phyloP scores from a whole-genome alignment of 257 asterid species.

The Gentiana dahurica region DNA sequence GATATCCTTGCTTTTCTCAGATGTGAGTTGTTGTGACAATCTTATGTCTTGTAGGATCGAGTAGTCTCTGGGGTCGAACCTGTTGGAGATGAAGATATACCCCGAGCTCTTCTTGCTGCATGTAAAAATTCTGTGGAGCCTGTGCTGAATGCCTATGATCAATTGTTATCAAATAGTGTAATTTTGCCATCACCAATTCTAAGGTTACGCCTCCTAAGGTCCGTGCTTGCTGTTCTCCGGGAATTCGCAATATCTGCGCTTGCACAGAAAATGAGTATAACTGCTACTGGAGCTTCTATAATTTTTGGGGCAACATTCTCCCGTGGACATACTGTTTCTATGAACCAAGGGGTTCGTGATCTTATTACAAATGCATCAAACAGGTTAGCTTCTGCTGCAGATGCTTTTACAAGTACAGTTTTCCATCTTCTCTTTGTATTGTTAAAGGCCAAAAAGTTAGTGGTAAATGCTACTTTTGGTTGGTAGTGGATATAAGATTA shows the following conservation, averaged over 20 bases:
- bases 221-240: constrained; percentile 71
- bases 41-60: constrained; percentile 49
- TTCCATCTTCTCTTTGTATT: background rate
- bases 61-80: constrained; percentile 59
- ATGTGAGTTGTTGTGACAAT: background rate
- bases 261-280: constrained; percentile 74
- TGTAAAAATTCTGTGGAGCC: constrained; percentile 88
- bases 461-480: too few species aligned
- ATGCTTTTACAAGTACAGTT: too few species aligned
- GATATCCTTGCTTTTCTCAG: background rate
- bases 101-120: constrained; percentile 81
- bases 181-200: constrained; percentile 58
- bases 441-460: too few species aligned
- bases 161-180: constrained; percentile 65
- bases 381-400: constrained; percentile 31
- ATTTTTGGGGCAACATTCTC: constrained; percentile 69
- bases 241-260: constrained; percentile 79
- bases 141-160: constrained; percentile 74
- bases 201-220: constrained; percentile 72
- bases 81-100: constrained; percentile 86
- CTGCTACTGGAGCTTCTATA: constrained; percentile 70
- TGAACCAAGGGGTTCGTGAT: constrained; percentile 76
- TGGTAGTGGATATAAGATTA: too few species aligned
- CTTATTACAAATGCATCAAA: constrained; percentile 79
- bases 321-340: constrained; percentile 39